Conservation (phyloP, 2,329 filamentous ascomycete genomes). For the Ceratocystis eucalypticola region DNA sequence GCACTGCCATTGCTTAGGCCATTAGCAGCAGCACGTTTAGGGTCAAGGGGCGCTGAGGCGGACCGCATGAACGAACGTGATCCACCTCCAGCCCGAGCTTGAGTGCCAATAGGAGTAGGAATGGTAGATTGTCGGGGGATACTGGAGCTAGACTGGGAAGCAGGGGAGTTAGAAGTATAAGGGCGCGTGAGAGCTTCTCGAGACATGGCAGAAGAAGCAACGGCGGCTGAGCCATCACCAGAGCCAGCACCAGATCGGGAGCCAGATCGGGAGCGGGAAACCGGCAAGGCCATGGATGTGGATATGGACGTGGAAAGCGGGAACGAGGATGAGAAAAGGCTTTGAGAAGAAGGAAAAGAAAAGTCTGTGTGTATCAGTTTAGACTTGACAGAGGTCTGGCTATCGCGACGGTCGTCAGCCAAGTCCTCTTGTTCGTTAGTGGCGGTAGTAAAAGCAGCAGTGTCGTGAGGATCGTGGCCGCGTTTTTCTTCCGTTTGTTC, state of each 20-base stretch:
- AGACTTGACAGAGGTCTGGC: not conserved
- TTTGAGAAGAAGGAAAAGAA: no score
- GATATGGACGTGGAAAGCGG: conserved; percentile 1
- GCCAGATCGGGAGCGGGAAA: conserved; percentile 1
- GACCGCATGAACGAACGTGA: conserved; percentile 9
- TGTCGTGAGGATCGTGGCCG: not conserved
- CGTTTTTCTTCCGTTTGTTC: not conserved
- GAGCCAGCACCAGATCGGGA: not conserved
- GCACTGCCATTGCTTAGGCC: not conserved
- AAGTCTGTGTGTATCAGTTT: not conserved
- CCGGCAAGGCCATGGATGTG: conserved; percentile 6
- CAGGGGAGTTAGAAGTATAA: not conserved
- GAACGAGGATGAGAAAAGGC: not conserved
- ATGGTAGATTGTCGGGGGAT: conserved; percentile 16
- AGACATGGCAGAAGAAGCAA: not conserved
- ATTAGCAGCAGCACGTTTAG: conserved; percentile 1
- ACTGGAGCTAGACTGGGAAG: not conserved
- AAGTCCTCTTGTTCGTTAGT: not conserved
- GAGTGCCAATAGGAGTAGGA: conserved; percentile 11
- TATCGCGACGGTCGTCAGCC: not conserved
- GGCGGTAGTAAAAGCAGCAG: not conserved
- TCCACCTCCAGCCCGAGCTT: not conserved
- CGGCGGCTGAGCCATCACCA: not conserved
- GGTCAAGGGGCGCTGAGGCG: conserved; percentile 16
- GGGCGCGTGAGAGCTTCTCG: not conserved